These are phyloP conservation scores for Coemansia sp. DNA, from an alignment of 192 early-diverging fungal genomes.

Conservation along the genomic window DNA sequence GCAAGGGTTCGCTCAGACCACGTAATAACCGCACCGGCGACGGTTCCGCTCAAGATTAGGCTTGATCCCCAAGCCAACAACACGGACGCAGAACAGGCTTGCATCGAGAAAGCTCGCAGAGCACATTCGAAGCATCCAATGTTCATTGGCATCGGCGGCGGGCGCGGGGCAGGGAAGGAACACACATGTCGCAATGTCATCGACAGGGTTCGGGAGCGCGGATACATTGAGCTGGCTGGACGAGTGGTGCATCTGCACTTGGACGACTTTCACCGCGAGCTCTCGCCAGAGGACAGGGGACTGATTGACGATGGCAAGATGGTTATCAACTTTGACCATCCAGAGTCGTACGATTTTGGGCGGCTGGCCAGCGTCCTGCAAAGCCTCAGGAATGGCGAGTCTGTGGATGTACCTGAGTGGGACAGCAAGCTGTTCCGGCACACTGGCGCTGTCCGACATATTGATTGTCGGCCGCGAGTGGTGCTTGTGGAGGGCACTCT, in stretches of 20 bases:
- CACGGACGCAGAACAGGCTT: not conserved
- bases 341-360: slow-evolving; percentile 79
- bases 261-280: slow-evolving; percentile 68
- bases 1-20: slow-evolving; percentile 43
- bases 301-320: slow-evolving; percentile 50
- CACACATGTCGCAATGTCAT: slow-evolving; percentile 47
- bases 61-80: not conserved
- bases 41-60: slow-evolving; percentile 29
- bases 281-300: slow-evolving; percentile 58
- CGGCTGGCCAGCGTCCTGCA: slow-evolving; percentile 62
- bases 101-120: not conserved
- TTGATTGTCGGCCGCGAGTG: slow-evolving; percentile 61
- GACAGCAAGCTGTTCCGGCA: slow-evolving; percentile 55
- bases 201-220: slow-evolving; percentile 50
- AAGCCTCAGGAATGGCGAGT: slow-evolving; percentile 53
- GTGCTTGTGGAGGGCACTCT: slow-evolving; percentile 81
- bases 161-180: slow-evolving; percentile 56
- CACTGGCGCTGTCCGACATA: slow-evolving; percentile 8
- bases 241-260: slow-evolving; percentile 63
- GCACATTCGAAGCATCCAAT: slow-evolving; percentile 24
- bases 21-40: slow-evolving; percentile 40
- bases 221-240: slow-evolving; percentile 51
- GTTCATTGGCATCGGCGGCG: slow-evolving; percentile 58
- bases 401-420: slow-evolving; percentile 66
- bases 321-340: slow-evolving; percentile 70